Percentiles rank a stretch among this genome's conserved stretches.
These are phyloP conservation scores for Colletotrichum zoysiae DNA, from an alignment of 2,329 filamentous ascomycete genomes.

Conservation along the genomic window DNA sequence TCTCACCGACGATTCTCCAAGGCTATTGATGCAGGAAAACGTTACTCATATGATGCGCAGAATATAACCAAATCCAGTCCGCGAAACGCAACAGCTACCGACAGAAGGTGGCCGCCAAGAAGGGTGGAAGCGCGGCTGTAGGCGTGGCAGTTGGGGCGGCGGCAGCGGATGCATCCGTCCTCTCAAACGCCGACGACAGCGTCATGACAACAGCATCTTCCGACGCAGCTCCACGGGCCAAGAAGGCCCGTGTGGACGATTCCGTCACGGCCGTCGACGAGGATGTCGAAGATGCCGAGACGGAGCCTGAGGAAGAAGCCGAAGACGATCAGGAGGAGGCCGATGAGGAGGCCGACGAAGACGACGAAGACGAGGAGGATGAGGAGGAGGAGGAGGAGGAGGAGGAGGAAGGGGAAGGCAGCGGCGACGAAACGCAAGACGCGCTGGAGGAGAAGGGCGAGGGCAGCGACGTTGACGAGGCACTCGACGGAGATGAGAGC, in stretches of 20 bases:
- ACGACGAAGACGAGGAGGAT: conserved; percentile 59
- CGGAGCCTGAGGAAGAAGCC: conserved; percentile 58
- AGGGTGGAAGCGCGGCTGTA: conserved; percentile 52
- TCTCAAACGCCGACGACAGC: conserved; percentile 48
- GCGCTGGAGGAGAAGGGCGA: conserved; percentile 63
- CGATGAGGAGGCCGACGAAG: conserved; percentile 57
- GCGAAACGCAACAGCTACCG: conserved; percentile 81
- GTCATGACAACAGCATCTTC: conserved; percentile 48
- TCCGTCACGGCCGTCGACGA: conserved; percentile 50
- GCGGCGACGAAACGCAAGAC: conserved; percentile 67
- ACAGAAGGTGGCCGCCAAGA: conserved; percentile 76
- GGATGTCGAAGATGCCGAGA: conserved; percentile 56
- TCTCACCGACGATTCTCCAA: not conserved
- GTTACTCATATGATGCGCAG: conserved; percentile 52
- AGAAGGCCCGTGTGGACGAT: conserved; percentile 62
- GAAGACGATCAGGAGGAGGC: conserved; percentile 62
- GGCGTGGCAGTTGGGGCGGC: conserved; percentile 44
- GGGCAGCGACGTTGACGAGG: conserved; percentile 69
- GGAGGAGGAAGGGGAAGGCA: conserved; percentile 65
- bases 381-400: conserved; percentile 65
- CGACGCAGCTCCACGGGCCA: conserved; percentile 54
- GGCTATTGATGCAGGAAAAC: conserved; percentile 11
- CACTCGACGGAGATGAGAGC: conserved; percentile 72
- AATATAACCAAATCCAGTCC: conserved; percentile 79
- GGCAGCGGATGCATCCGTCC: conserved; percentile 51